Evolutionary conservation across 2,329 filamentous ascomycete genomes (phyloP).

Genomic region (Purpureocillium takamizusanense): DNA sequence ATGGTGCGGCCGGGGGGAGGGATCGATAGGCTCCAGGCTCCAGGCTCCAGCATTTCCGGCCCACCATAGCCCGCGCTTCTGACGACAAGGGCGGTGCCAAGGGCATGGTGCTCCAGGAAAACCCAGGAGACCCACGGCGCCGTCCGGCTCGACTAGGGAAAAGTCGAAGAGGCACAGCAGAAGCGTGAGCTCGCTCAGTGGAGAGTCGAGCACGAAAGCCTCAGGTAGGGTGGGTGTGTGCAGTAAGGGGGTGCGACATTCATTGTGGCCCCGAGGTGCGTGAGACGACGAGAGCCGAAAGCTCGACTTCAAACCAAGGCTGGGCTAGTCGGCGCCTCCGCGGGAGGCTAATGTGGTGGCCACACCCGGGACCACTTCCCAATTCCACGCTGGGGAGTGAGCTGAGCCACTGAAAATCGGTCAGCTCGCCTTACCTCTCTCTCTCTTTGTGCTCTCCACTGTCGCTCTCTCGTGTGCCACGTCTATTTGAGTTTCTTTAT

Average conservation of each 20-base stretch:
- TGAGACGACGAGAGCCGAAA: conserved; percentile 6
- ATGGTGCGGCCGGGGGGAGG: conserved; percentile 19
- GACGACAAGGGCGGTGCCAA: conserved; percentile 3
- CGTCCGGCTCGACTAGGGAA: conserved; percentile 4
- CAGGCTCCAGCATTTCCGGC: conserved; percentile 3
- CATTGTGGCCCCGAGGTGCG: conserved; percentile 2
- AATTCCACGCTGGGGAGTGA: neutral
- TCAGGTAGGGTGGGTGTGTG: conserved; percentile 4
- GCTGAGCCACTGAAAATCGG: neutral
- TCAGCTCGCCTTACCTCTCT: conserved; percentile 4
- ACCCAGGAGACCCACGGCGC: conserved; percentile 2
- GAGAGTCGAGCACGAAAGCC: neutral
- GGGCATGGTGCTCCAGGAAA: neutral
- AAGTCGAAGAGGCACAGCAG: conserved; percentile 1
- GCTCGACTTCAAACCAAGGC: neutral
- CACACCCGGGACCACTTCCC: neutral
- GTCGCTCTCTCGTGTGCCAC: too few relatives aligned
- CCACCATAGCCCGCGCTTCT: conserved; percentile 4
- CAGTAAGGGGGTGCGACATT: neutral
- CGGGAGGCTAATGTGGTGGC: neutral
- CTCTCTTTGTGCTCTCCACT: neutral
- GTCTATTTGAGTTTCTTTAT: neutral
- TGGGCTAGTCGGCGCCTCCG: neutral
- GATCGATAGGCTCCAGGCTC: conserved; percentile 16
- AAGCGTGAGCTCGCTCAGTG: too few relatives aligned